Conservation (phyloP, 2,329 filamentous ascomycete genomes). For the Myriangium duriaei region DNA sequence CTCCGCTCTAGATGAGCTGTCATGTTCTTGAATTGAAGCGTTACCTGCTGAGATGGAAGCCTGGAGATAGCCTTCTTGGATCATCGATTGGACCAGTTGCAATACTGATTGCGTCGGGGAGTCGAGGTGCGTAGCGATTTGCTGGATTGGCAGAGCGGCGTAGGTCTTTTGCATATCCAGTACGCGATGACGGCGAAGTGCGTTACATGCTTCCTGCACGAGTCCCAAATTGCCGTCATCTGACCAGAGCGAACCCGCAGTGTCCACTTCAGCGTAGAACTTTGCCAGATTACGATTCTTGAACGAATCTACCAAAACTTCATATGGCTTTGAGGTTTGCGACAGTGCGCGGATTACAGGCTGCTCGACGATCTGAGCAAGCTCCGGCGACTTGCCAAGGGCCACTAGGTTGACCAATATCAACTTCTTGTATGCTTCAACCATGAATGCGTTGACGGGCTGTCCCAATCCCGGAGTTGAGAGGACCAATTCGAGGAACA, state of each 20-base stretch:
- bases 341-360: constrained; percentile 45
- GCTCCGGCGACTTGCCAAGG: constrained; percentile 45
- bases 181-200: constrained; percentile 66
- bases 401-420: constrained; percentile 62
- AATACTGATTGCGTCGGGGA: constrained; percentile 39
- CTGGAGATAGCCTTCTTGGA: constrained; percentile 37
- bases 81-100: constrained; percentile 41
- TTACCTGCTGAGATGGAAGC: constrained; percentile 34
- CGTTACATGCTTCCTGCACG: constrained; percentile 53
- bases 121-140: constrained; percentile 40
- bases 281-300: constrained; percentile 43
- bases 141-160: constrained; percentile 44
- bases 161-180: constrained; percentile 62
- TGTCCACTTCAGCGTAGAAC: constrained; percentile 52
- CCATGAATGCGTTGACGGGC: constrained; percentile 59
- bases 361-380: constrained; percentile 45
- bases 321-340: constrained; percentile 55
- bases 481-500: constrained; percentile 40
- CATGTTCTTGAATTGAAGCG: neutral
- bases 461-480: constrained; percentile 53
- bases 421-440: constrained; percentile 89
- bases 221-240: constrained; percentile 61
- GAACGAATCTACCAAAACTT: constrained; percentile 57
- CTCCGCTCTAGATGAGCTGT: neutral
- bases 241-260: constrained; percentile 37